These are phyloP conservation scores for Monilinia aucupariae DNA, from an alignment of 2,329 filamentous ascomycete genomes.

Conservation along the genomic window DNA sequence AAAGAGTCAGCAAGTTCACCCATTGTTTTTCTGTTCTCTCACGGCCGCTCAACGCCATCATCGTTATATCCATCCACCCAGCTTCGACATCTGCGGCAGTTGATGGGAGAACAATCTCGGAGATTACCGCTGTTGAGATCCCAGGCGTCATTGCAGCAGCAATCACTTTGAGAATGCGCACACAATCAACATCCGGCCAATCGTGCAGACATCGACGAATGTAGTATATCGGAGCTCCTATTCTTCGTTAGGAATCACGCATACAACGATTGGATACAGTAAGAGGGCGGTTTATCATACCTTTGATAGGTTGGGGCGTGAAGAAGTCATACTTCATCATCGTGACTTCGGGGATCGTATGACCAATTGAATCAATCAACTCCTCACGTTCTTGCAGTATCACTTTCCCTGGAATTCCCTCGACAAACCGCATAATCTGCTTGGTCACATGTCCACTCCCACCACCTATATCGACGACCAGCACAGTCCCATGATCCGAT, in stretches of 20 bases:
- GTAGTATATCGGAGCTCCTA: constrained; percentile 35
- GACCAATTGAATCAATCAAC: constrained; percentile 27
- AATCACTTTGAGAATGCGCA: constrained; percentile 16
- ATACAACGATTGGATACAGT: neutral
- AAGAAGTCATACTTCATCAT: constrained; percentile 33
- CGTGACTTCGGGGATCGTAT: constrained; percentile 32
- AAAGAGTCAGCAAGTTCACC: constrained; percentile 4
- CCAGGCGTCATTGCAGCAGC: constrained; percentile 6
- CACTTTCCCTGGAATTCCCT: constrained; percentile 35
- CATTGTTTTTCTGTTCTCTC: constrained; percentile 35
- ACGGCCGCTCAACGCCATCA: constrained; percentile 36
- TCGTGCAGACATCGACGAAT: constrained; percentile 39
- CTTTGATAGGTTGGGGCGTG: constrained; percentile 31
- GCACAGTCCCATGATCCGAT: constrained; percentile 27
- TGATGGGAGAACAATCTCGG: constrained; percentile 41
- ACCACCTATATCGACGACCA: constrained; percentile 41
- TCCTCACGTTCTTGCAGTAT: constrained; percentile 40
- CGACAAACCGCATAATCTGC: constrained; percentile 34
- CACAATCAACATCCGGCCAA: constrained; percentile 35
- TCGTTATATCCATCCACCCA: constrained; percentile 36
- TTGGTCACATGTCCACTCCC: constrained; percentile 39
- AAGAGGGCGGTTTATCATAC: neutral
- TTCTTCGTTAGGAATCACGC: neutral
- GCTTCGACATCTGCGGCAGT: constrained; percentile 34
- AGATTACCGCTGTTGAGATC: constrained; percentile 36